These are phyloP conservation scores for Aspergillus persii DNA, from an alignment of 2,329 filamentous ascomycete species.

Conservation along the genomic window DNA sequence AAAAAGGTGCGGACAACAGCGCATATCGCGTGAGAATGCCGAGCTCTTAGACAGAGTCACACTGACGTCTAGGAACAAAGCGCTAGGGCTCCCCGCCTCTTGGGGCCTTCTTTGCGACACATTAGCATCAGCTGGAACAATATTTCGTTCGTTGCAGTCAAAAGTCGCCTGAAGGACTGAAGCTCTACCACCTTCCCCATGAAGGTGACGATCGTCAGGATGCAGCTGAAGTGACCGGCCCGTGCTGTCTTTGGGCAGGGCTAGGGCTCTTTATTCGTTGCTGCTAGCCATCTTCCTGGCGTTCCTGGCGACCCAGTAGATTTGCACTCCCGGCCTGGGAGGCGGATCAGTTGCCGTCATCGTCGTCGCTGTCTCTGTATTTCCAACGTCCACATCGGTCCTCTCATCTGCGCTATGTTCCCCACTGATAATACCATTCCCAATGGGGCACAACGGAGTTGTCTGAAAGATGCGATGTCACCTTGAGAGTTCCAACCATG, in stretches of 20 bases:
- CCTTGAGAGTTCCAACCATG: slow-evolving; percentile 19
- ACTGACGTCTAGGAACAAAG: not conserved
- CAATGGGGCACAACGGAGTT: slow-evolving; percentile 19
- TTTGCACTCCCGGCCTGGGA: not conserved
- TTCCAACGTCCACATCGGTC: slow-evolving; percentile 3
- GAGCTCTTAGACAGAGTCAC: slow-evolving; percentile 5
- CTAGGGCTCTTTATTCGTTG: not conserved
- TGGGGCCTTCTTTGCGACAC: slow-evolving; percentile 10
- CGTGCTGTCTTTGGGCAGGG: not conserved
- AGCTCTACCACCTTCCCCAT: slow-evolving; percentile 16
- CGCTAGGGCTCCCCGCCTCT: slow-evolving; percentile 7
- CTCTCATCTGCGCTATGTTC: slow-evolving; percentile 5
- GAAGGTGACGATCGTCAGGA: not conserved
- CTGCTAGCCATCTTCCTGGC: not conserved
- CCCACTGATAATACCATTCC: slow-evolving; percentile 12
- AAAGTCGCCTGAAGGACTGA: not conserved
- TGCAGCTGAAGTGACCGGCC: not conserved
- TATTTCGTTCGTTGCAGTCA: not conserved
- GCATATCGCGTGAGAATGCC: slow-evolving; percentile 15
- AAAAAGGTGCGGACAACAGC: slow-evolving; percentile 6
- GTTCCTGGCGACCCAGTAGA: not conserved
- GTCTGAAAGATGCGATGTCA: slow-evolving; percentile 23
- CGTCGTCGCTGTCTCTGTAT: not conserved
- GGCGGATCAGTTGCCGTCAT: slow-evolving; percentile 1
- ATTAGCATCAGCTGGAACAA: slow-evolving; percentile 2